A percentile compares a stretch with the other conserved stretches of the same genome.
These are phyloP conservation scores for Diaporthe batatas DNA, from an alignment of 2,329 filamentous ascomycete genomes.

Conservation along the genomic window DNA sequence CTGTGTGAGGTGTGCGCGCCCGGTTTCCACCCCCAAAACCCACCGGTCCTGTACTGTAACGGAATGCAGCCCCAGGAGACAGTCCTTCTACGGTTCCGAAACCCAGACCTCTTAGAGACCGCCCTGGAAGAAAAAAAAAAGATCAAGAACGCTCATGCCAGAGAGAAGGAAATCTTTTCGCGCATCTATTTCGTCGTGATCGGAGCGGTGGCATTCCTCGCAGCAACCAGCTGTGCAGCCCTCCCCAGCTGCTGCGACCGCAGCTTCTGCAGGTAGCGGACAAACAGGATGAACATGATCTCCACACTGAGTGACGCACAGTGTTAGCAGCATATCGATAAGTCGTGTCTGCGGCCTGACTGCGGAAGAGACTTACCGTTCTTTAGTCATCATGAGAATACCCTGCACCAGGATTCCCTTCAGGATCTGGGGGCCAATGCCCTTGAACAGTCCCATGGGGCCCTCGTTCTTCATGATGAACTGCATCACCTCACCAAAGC, in stretches of 20 bases:
- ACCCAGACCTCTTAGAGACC: not conserved
- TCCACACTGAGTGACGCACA: conserved; percentile 75
- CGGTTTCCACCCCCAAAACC: not conserved
- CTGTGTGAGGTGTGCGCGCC: not conserved
- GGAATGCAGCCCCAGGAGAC: not conserved
- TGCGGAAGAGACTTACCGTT: conserved; percentile 71
- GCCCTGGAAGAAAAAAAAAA: not conserved
- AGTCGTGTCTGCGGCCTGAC: not conserved
- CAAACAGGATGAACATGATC: conserved; percentile 85
- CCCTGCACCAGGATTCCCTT: conserved; percentile 96
- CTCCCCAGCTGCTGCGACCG: conserved; percentile 78
- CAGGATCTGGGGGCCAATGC: conserved; percentile 91
- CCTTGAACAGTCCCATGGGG: conserved; percentile 88
- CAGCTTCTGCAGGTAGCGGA: conserved; percentile 82
- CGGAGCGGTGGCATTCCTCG: conserved; percentile 61
- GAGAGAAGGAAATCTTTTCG: not conserved
- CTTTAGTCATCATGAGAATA: conserved; percentile 99
- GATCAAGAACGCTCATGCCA: conserved; percentile 22
- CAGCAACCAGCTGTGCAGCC: conserved; percentile 72
- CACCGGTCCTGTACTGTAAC: not conserved
- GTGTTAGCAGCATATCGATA: conserved; percentile 8
- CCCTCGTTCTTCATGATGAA: conserved; percentile 95
- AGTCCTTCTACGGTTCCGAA: not conserved
- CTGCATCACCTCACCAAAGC: conserved; percentile 92
- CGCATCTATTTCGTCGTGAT: conserved; percentile 48